These are phyloP conservation scores for Teratosphaeria gauchensis DNA, from an alignment of 2,329 filamentous ascomycete genomes.

Conservation along the genomic window DNA sequence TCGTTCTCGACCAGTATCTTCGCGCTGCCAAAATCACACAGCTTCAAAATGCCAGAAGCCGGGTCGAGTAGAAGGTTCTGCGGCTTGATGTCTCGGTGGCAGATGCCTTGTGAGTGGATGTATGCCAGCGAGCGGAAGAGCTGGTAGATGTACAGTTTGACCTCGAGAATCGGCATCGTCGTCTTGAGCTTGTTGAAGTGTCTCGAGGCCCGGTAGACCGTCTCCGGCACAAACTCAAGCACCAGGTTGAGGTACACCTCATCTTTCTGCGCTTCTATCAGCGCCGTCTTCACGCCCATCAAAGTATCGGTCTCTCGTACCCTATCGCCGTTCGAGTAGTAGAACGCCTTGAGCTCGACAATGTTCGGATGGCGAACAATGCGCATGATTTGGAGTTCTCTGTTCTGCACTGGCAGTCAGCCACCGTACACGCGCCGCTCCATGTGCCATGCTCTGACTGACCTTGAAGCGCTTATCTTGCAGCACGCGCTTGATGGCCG, in stretches of 20 bases:
- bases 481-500: slow-evolving; percentile 95
- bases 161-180: slow-evolving; percentile 96
- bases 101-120: slow-evolving; percentile 98
- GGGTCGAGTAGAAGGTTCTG: slow-evolving; percentile 95
- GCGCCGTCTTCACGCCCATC: slow-evolving; percentile 28
- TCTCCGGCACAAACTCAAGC: slow-evolving; percentile 96
- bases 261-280: slow-evolving; percentile 51
- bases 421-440: slow-evolving; percentile 1
- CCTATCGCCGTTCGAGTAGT: slow-evolving; percentile 97
- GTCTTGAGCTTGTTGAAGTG: slow-evolving; percentile 99
- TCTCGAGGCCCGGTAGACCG: slow-evolving; percentile 91
- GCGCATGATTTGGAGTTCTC: slow-evolving; percentile 98
- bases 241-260: slow-evolving; percentile 98
- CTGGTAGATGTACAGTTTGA: slow-evolving; percentile 99
- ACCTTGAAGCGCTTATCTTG: slow-evolving; percentile 99
- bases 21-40: slow-evolving; percentile 97
- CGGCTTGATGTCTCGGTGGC: slow-evolving; percentile 97
- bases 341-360: slow-evolving; percentile 97
- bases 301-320: slow-evolving; percentile 43
- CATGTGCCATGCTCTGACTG: background rate
- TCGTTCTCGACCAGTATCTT: slow-evolving; percentile 99
- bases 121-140: slow-evolving; percentile 96
- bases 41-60: slow-evolving; percentile 80
- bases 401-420: slow-evolving; percentile 57
- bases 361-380: slow-evolving; percentile 99